Conservation (phyloP, 2,329 filamentous ascomycete species). For the Pleoardoris graminearum region DNA sequence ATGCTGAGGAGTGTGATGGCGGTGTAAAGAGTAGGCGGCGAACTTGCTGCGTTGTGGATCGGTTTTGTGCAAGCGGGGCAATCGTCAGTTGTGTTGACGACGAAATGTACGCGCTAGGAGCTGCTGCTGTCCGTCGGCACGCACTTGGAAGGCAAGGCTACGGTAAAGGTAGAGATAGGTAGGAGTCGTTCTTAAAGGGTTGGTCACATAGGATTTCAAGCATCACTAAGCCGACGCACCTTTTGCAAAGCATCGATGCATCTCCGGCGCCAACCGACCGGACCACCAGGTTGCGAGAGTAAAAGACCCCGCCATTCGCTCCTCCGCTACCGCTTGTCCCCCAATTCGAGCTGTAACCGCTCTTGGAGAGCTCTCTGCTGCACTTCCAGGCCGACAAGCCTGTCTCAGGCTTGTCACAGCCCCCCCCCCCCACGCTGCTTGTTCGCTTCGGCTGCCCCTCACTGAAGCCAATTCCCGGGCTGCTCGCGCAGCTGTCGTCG, state of each 20-base stretch:
- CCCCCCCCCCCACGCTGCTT: constrained; percentile 10
- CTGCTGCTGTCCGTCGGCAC: constrained; percentile 21
- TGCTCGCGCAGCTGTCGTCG: constrained; percentile 1
- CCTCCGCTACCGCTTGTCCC: constrained; percentile 7
- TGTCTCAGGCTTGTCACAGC: constrained; percentile 27
- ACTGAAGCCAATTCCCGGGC: constrained; percentile 28
- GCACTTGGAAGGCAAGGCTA: not conserved
- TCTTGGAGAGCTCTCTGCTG: not conserved
- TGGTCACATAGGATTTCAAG: constrained; percentile 28
- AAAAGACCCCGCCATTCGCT: constrained; percentile 32
- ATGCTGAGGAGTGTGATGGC: constrained; percentile 19
- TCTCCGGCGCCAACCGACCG: constrained; percentile 37
- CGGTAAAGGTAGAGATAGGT: constrained; percentile 18
- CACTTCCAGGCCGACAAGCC: not conserved
- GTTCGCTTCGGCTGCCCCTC: constrained; percentile 23
- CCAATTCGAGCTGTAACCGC: not conserved
- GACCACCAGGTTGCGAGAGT: constrained; percentile 33
- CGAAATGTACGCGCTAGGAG: constrained; percentile 22
- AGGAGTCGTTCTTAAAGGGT: constrained; percentile 25
- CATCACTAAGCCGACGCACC: constrained; percentile 40
- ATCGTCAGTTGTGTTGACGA: constrained; percentile 32
- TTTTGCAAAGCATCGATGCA: constrained; percentile 30
- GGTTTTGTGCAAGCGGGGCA: constrained; percentile 27
- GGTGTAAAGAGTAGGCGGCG: constrained; percentile 23
- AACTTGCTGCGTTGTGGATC: constrained; percentile 38